These are phyloP conservation scores for Globisporangium abappressorium DNA, from an alignment of 352 stramenopile genomes.

Conservation along the genomic window DNA sequence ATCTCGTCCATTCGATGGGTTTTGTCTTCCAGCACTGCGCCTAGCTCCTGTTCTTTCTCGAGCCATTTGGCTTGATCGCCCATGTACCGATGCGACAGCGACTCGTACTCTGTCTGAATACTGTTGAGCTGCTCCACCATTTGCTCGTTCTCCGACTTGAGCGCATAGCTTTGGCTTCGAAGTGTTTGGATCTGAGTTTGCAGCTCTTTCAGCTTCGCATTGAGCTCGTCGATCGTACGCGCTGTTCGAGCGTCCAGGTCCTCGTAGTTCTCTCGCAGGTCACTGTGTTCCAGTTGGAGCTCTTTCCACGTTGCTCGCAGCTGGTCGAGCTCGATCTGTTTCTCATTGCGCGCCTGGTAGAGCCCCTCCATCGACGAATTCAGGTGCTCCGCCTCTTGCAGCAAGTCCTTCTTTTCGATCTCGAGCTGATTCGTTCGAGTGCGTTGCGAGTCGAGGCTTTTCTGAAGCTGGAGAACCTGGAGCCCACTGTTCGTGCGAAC, in stretches of 20 bases:
- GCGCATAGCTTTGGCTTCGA: constrained; percentile 4
- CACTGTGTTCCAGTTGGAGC: constrained; percentile 45
- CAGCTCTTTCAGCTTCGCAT: constrained; percentile 26
- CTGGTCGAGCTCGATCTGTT: constrained; percentile 62
- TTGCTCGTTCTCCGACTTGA: constrained; percentile 22
- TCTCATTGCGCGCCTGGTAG: constrained; percentile 48
- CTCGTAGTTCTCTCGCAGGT: constrained; percentile 56
- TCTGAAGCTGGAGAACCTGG: constrained; percentile 64
- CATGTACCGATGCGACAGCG: constrained; percentile 18
- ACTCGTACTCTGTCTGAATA: constrained; percentile 28
- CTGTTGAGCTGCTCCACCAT: constrained; percentile 17
- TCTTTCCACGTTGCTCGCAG: constrained; percentile 41
- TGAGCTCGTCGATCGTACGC: constrained; percentile 38
- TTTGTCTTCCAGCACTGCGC: constrained; percentile 43
- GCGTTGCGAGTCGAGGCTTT: constrained; percentile 46
- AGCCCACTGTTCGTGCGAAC: constrained; percentile 25
- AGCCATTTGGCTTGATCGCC: constrained; percentile 30
- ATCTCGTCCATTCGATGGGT: constrained; percentile 52
- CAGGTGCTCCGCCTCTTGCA: constrained; percentile 60
- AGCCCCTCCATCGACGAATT: constrained; percentile 53
- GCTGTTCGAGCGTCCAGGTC: constrained; percentile 37
- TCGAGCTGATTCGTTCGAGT: constrained; percentile 46
- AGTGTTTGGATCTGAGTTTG: constrained; percentile 29
- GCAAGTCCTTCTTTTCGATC: constrained; percentile 58
- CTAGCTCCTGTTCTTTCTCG: constrained; percentile 30